Evolutionary conservation across 148 eudicot genomes (phyloP).

Genomic region (Vaccinium macrocarpon): DNA sequence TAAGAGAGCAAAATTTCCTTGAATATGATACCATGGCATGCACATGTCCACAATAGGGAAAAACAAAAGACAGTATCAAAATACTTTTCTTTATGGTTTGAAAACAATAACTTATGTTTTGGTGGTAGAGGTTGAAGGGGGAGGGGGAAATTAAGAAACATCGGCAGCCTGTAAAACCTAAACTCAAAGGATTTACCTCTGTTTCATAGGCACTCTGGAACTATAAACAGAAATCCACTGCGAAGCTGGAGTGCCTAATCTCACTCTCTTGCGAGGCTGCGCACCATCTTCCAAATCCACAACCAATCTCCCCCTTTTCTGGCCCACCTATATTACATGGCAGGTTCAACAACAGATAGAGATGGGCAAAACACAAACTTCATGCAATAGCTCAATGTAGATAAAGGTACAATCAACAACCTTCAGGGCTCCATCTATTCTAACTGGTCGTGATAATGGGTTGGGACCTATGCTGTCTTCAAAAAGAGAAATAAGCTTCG

Average conservation of each 20-base stretch:
- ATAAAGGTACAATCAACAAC: slow-evolving; percentile 15
- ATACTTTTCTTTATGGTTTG: not conserved
- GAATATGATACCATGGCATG: not conserved
- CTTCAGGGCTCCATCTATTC: slow-evolving; percentile 51
- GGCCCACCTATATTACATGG: slow-evolving; percentile 40
- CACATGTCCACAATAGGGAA: not conserved
- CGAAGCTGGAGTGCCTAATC: slow-evolving; percentile 44
- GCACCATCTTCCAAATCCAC: slow-evolving; percentile 38
- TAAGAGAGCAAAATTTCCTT: not conserved
- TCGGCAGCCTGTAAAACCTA: not conserved
- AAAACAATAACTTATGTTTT: not conserved
- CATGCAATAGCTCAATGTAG: not conserved
- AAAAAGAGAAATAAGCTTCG: slow-evolving; percentile 44
- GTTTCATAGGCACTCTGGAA: slow-evolving; percentile 44
- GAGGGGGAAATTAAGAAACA: not conserved
- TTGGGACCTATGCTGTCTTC: slow-evolving; percentile 36
- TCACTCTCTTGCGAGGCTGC: slow-evolving; percentile 42
- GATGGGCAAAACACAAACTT: not conserved
- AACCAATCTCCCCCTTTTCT: slow-evolving; percentile 41
- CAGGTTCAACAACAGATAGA: not conserved
- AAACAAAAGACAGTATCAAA: not conserved
- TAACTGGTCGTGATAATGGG: slow-evolving; percentile 37
- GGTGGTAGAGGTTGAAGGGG: not conserved
- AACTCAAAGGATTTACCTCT: slow-evolving; percentile 28
- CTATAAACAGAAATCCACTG: slow-evolving; percentile 52